These are phyloP conservation scores for Neonectria hederae DNA, from an alignment of 2,329 filamentous ascomycete genomes.

Conservation along the genomic window DNA sequence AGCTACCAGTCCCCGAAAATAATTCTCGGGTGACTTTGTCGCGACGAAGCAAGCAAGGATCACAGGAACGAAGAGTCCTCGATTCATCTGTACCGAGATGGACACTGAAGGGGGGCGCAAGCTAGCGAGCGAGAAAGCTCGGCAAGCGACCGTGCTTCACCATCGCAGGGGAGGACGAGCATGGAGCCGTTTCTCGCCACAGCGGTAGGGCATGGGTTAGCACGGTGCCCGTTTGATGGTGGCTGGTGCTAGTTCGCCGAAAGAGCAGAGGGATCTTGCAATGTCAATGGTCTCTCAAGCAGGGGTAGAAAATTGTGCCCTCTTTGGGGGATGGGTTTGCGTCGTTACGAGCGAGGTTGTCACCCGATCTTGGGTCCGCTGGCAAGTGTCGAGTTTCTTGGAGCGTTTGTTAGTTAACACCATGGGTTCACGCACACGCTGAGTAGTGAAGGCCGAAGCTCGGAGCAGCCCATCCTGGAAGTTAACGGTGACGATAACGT, in stretches of 20 bases:
- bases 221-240: not conserved
- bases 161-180: not conserved
- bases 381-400: not conserved
- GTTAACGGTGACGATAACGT: conserved; percentile 2
- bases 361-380: not conserved
- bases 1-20: not conserved
- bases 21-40: not conserved
- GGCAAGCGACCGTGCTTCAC: not conserved
- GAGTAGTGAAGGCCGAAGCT: not conserved
- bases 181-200: not conserved
- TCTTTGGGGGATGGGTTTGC: not conserved
- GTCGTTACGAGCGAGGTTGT: not conserved
- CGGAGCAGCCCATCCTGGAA: not conserved
- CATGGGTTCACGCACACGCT: not conserved
- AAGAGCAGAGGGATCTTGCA: not conserved
- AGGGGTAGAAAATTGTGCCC: not conserved
- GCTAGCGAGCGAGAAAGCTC: not conserved
- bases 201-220: not conserved
- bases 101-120: conserved; percentile 2
- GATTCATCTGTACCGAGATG: not conserved
- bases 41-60: not conserved
- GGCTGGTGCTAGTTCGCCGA: not conserved
- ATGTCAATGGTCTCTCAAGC: not conserved
- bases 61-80: not conserved
- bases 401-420: not conserved